Conservation (phyloP, 768 basidiomycete species). For the Phlegmacium glaucopus region DNA sequence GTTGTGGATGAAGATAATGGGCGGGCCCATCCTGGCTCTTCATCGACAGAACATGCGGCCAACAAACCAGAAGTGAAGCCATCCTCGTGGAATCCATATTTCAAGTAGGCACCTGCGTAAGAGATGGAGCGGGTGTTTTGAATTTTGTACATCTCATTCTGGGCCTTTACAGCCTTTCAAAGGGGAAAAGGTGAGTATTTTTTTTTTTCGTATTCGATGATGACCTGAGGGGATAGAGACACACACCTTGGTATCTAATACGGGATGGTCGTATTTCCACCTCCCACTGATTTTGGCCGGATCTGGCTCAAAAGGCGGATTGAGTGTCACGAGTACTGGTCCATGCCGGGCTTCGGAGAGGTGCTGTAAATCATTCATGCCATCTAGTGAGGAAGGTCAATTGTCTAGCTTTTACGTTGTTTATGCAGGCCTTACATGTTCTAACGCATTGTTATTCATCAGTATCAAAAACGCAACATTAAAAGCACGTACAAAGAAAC, state of each 20-base stretch:
- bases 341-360: constrained; percentile 53
- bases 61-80: constrained; percentile 54
- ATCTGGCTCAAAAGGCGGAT: constrained; percentile 62
- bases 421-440: constrained; percentile 34
- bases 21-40: constrained; percentile 12
- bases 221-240: background rate
- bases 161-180: constrained; percentile 49
- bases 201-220: background rate
- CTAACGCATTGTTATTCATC: constrained; percentile 20
- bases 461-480: background rate
- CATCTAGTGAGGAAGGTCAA: constrained; percentile 37
- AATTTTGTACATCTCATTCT: constrained; percentile 49
- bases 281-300: constrained; percentile 42
- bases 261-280: constrained; percentile 67
- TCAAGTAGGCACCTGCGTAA: constrained; percentile 69
- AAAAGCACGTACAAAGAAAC: constrained; percentile 53
- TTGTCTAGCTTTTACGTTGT: background rate
- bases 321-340: constrained; percentile 68
- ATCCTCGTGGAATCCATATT: constrained; percentile 83
- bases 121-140: constrained; percentile 62
- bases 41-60: constrained; percentile 32
- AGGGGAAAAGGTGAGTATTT: background rate
- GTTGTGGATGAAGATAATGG: constrained; percentile 11
- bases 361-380: constrained; percentile 76
- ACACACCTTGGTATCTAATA: constrained; percentile 50